Conservation (phyloP, 208 protist species). For the Crithidia brevicula region DNA sequence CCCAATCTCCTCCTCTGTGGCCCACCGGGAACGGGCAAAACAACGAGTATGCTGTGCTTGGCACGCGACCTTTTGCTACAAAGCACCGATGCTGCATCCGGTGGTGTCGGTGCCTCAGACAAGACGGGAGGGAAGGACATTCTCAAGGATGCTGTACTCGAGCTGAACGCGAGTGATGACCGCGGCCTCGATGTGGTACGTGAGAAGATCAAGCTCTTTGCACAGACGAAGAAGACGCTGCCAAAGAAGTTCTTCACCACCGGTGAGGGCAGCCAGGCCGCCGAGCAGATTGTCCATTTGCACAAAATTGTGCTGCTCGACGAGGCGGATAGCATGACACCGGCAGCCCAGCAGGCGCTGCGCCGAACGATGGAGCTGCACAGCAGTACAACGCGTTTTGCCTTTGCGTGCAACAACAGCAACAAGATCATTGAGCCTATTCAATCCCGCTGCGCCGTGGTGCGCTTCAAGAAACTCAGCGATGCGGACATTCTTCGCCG, state of each 20-base stretch:
- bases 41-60: conserved; percentile 97
- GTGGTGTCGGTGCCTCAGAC: no score
- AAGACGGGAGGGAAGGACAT: conserved; percentile 37
- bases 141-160: conserved; percentile 96
- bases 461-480: conserved; percentile 84
- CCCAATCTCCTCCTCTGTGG: conserved; percentile 98
- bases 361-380: conserved; percentile 99
- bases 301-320: conserved; percentile 99
- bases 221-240: conserved; percentile 94
- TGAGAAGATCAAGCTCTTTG: conserved; percentile 99
- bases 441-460: conserved; percentile 94
- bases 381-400: conserved; percentile 98
- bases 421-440: conserved; percentile 99
- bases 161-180: conserved; percentile 99
- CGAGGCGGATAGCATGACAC: conserved; percentile 99
- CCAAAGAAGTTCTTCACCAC: conserved; percentile 58
- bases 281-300: conserved; percentile 44
- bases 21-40: conserved; percentile 96
- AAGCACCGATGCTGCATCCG: conserved; percentile 10
- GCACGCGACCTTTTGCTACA: conserved; percentile 93
- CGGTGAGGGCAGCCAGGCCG: conserved; percentile 20
- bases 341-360: conserved; percentile 98
- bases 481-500: conserved; percentile 94
- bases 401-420: conserved; percentile 99
- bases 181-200: conserved; percentile 98